A percentile compares a stretch with the other conserved stretches of the same genome.
Conservation (phyloP, 805 yeast genomes). For the Candida yuanshanica region DNA sequence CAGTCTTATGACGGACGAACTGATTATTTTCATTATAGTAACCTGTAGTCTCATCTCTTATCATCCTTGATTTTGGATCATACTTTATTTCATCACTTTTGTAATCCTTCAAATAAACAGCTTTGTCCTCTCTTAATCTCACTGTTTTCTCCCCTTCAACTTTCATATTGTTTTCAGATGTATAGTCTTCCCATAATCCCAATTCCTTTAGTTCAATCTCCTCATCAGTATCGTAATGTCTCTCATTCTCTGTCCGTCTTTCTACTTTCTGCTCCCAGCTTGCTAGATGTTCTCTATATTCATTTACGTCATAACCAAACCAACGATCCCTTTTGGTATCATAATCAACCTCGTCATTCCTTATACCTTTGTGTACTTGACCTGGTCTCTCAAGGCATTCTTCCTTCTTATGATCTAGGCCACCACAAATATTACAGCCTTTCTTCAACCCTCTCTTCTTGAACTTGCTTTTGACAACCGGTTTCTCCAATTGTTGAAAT, state of each 20-base stretch:
- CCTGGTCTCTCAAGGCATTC: constrained; percentile 58
- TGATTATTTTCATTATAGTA: constrained; percentile 33
- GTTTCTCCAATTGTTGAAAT: constrained; percentile 19
- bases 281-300: constrained; percentile 47
- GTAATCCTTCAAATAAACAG: constrained; percentile 55
- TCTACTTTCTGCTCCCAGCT: constrained; percentile 38
- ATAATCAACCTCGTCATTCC: constrained; percentile 22
- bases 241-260: constrained; percentile 7
- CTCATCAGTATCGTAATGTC: constrained; percentile 35
- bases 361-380: constrained; percentile 16
- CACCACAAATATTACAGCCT: constrained; percentile 57
- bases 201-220: constrained; percentile 36
- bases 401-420: constrained; percentile 36
- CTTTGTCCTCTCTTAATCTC: constrained; percentile 69
- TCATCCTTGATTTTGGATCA: constrained; percentile 48
- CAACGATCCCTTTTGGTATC: constrained; percentile 26
- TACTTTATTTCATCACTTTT: constrained; percentile 38
- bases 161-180: constrained; percentile 20
- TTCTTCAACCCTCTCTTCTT: constrained; percentile 24
- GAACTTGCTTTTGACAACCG: neutral
- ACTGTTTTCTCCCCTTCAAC: constrained; percentile 39
- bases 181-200: constrained; percentile 26
- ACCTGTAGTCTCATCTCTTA: constrained; percentile 29
- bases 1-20: constrained; percentile 49
- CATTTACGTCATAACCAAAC: constrained; percentile 69